Evolutionary conservation across 495 filamentous ascomycete species (phyloP).

Genomic region (Xylaria acuta): DNA sequence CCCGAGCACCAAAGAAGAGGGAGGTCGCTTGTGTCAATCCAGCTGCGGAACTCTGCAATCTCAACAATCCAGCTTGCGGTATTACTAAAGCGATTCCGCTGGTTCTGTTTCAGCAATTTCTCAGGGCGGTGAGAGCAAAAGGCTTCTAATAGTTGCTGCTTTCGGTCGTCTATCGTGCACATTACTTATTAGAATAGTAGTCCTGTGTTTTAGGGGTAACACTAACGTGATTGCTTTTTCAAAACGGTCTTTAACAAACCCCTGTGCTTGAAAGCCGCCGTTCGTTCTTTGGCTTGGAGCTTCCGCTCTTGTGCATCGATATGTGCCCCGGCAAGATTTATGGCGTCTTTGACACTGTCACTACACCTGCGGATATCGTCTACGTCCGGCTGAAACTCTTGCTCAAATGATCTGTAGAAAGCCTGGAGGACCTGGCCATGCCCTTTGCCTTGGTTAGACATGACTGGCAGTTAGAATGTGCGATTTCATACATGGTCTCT

Average conservation of each 20-base stretch:
- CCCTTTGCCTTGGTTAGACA: background rate
- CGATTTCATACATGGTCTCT: background rate
- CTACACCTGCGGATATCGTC: slow-evolving; percentile 30
- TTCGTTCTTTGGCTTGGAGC: background rate
- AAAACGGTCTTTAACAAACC: background rate
- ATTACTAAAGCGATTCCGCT: slow-evolving; percentile 28
- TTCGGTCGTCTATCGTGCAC: background rate
- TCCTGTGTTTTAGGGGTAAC: too few relatives aligned
- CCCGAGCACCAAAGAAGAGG: slow-evolving; percentile 11
- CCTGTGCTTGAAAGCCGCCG: background rate
- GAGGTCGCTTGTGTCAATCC: background rate
- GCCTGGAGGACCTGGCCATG: background rate
- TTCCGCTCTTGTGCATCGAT: background rate
- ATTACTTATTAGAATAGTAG: background rate
- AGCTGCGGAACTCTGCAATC: slow-evolving; percentile 29
- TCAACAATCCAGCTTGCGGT: slow-evolving; percentile 33
- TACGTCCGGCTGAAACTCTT: slow-evolving; percentile 31
- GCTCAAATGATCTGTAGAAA: slow-evolving; percentile 34
- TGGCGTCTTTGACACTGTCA: slow-evolving; percentile 32
- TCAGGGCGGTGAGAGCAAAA: slow-evolving; percentile 18
- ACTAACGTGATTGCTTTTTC: background rate
- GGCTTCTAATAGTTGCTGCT: background rate
- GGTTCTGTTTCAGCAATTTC: slow-evolving; percentile 28
- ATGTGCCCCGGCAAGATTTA: background rate
- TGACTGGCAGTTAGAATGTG: background rate